A percentile compares a stretch with the other conserved stretches of the same genome.
phyloP scores from a whole-genome alignment of 2,329 filamentous ascomycete genomes.

The Emericellopsis cladophorae region DNA sequence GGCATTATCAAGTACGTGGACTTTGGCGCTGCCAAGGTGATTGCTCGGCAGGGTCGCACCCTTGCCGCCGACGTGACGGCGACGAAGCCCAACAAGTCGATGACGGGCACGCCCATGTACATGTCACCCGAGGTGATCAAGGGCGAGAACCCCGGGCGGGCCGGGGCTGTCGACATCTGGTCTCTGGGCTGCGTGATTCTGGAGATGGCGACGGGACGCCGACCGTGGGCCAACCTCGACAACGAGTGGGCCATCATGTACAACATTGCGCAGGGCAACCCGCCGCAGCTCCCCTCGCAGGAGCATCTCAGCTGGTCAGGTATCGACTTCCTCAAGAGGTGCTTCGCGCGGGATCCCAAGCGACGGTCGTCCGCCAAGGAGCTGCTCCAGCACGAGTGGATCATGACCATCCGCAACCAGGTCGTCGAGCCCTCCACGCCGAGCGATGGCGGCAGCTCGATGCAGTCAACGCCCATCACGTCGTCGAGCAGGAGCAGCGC shows the following conservation, averaged over 20 bases:
- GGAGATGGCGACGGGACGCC: constrained; percentile 91
- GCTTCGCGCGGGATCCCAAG: constrained; percentile 75
- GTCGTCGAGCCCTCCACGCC: constrained; percentile 53
- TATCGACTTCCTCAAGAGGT: constrained; percentile 77
- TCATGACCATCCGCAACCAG: constrained; percentile 51
- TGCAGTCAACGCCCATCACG: constrained; percentile 20
- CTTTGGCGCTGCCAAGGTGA: constrained; percentile 94
- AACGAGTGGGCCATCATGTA: constrained; percentile 99
- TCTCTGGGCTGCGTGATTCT: constrained; percentile 92
- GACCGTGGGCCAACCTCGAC: constrained; percentile 90
- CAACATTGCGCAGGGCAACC: constrained; percentile 95
- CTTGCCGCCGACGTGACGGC: constrained; percentile 50
- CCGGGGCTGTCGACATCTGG: constrained; percentile 89
- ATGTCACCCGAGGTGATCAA: constrained; percentile 99
- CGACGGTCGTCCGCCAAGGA: constrained; percentile 75
- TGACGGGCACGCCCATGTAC: constrained; percentile 99
- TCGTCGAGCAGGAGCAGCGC: constrained; percentile 15
- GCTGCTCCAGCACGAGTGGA: constrained; percentile 89
- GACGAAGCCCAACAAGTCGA: constrained; percentile 66
- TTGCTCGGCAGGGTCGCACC: constrained; percentile 85
- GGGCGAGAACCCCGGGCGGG: constrained; percentile 66
- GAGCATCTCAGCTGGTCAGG: constrained; percentile 79
- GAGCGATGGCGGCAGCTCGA: constrained; percentile 37
- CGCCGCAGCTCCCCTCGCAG: constrained; percentile 65
- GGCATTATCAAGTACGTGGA: constrained; percentile 99